Evolutionary conservation across 2,329 filamentous ascomycete species (phyloP), one percentile per base, ranked within the genome.

Genomic region (Aureobasidium uvarum): DNA sequence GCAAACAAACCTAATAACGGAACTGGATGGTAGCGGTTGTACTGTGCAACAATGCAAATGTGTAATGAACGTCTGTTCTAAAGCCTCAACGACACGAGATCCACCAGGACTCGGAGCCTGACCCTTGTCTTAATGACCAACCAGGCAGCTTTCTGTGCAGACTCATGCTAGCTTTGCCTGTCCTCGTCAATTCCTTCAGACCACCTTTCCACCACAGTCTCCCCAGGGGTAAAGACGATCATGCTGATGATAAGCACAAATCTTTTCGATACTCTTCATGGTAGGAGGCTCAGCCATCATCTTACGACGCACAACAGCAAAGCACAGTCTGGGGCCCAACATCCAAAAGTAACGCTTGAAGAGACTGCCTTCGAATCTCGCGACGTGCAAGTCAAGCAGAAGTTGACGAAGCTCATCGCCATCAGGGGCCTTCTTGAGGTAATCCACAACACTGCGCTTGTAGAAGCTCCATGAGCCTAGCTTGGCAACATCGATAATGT

Each of bases 291-390:
- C 7, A 25, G 16, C n/a, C 41, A 50, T 38, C 56, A 60, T 50
- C 41, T 60, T 50, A 16, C 41, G 56, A 7, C 43, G 13, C 36
- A 50, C 28, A n/a, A 60, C 18, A 4, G 25, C 41, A 18, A 38
- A 36, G 25, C 14, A 11, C 43, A 60, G n/a, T 25, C 31, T 45
- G 10, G n/a, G n/a, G 16, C 25, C 16, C 56, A 58, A 18, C 54
- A 28, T 58, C 54, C 54, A 58, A 13, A 58, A 58, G 54, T 58
- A 58, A 6, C 54, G 54, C 25, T 33, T 58, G 25, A 58, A 58
- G 38, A 58, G 38, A 11, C 20, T 13, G 14, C 20, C 18, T 14
- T 50, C 25, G n/a, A 60, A 60, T 43, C 31, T 10, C 20, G 43
- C 56, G 14, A 60, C 56, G 13, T 48, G 43, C n/a, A 60, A 18